These are phyloP conservation scores for Candida tropicalis DNA, from an alignment of 1,139 yeast genomes.

Conservation along the genomic window DNA sequence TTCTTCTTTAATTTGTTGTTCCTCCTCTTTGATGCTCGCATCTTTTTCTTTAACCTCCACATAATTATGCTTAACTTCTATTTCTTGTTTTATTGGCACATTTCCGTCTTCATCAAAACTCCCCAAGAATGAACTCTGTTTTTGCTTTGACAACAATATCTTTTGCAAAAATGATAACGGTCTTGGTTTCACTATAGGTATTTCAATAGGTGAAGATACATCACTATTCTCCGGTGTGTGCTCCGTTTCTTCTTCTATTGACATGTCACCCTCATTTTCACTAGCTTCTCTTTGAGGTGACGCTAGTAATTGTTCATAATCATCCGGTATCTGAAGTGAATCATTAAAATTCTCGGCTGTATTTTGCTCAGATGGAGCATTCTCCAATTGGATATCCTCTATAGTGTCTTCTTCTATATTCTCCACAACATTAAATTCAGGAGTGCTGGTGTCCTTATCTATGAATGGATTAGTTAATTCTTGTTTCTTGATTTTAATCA, in stretches of 20 bases:
- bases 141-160: constrained; percentile 13
- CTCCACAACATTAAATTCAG: neutral
- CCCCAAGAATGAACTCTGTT: neutral
- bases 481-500: constrained; percentile 18
- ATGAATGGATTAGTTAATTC: constrained; percentile 9
- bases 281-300: neutral
- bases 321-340: constrained; percentile 11
- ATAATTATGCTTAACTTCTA: no score
- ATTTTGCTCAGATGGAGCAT: no score
- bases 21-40: neutral
- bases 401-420: neutral
- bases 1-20: neutral
- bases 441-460: neutral
- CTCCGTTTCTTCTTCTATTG: neutral
- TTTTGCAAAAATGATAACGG: constrained; percentile 33
- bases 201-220: neutral
- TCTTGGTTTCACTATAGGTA: constrained; percentile 6
- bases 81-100: neutral
- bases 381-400: neutral
- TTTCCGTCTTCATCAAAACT: neutral
- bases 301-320: constrained; percentile 8
- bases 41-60: neutral
- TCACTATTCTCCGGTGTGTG: neutral
- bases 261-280: neutral
- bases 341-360: constrained; percentile 7